Percentiles rank a stretch among this genome's conserved stretches.
These are phyloP conservation scores for Paramecium primaurelia DNA, from an alignment of 73 alveolate species.

Conservation along the genomic window DNA sequence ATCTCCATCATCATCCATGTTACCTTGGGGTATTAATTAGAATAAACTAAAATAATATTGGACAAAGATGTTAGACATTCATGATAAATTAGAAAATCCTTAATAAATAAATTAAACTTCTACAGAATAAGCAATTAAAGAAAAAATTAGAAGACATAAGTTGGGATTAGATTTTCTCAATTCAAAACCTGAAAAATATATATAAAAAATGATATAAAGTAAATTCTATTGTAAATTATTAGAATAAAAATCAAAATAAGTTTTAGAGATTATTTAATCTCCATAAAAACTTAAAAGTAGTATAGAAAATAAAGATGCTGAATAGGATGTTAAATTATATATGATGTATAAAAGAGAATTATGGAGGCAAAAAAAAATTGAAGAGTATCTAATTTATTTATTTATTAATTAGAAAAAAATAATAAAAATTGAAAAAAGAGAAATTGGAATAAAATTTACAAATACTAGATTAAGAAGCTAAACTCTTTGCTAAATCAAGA, in stretches of 20 bases:
- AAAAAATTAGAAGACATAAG: constrained; percentile 3
- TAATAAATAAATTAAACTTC: background rate
- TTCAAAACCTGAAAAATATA: constrained; percentile 3
- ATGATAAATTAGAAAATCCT: constrained; percentile 4
- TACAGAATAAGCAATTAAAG: constrained; percentile 7
- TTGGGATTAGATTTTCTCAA: constrained; percentile 9
- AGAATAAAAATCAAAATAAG: constrained; percentile 29
- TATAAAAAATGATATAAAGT: background rate
- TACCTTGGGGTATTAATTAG: constrained; percentile 38
- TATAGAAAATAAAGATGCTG: background rate
- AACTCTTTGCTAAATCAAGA: constrained; percentile 2
- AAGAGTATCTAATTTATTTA: background rate
- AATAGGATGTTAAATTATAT: background rate
- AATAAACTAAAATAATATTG: constrained; percentile 18
- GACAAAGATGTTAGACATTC: constrained; percentile 17
- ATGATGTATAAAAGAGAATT: constrained; percentile 25
- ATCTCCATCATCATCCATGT: background rate
- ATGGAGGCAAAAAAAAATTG: constrained; percentile 1
- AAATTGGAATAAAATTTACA: background rate
- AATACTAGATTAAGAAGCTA: background rate
- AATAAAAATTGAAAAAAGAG: background rate
- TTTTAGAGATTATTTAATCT: background rate
- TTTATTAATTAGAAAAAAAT: background rate
- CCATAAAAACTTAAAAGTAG: background rate
- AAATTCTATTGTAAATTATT: background rate